These are phyloP conservation scores for Mortierella sp. DNA, from an alignment of 371 early-diverging fungal genomes.

Conservation along the genomic window DNA sequence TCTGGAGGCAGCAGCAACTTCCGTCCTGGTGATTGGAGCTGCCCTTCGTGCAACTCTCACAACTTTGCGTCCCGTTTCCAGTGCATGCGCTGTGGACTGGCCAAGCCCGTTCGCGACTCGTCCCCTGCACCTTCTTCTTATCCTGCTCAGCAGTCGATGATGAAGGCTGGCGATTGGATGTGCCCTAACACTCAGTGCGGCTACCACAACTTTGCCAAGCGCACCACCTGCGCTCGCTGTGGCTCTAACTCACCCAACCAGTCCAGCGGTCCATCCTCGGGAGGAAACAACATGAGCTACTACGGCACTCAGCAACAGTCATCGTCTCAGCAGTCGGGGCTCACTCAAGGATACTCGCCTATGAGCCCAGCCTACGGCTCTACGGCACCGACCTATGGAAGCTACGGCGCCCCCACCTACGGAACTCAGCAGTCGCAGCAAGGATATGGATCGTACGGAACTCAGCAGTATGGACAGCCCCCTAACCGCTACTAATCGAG, in stretches of 20 bases:
- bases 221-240: conserved; percentile 60
- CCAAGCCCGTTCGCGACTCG: conserved; percentile 54
- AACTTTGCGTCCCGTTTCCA: conserved; percentile 79
- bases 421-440: conserved; percentile 57
- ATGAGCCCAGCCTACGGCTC: conserved; percentile 49
- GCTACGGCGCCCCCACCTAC: conserved; percentile 49
- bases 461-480: conserved; percentile 54
- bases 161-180: conserved; percentile 76
- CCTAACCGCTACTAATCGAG: conserved; percentile 44
- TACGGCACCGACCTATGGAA: conserved; percentile 9
- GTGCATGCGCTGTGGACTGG: conserved; percentile 69
- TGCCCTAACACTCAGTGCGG: conserved; percentile 66
- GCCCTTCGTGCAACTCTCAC: conserved; percentile 73
- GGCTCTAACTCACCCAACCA: conserved; percentile 32
- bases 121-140: conserved; percentile 39
- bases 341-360: conserved; percentile 48
- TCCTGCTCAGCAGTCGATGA: conserved; percentile 22
- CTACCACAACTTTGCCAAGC: conserved; percentile 73
- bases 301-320: conserved; percentile 53
- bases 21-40: conserved; percentile 77
- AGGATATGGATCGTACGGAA: conserved; percentile 56
- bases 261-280: conserved; percentile 22
- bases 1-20: conserved; percentile 40
- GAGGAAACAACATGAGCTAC: conserved; percentile 32
- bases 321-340: conserved; percentile 37